phyloP scores from a whole-genome alignment of 2,329 filamentous ascomycete species.

The Cytospora mali region DNA sequence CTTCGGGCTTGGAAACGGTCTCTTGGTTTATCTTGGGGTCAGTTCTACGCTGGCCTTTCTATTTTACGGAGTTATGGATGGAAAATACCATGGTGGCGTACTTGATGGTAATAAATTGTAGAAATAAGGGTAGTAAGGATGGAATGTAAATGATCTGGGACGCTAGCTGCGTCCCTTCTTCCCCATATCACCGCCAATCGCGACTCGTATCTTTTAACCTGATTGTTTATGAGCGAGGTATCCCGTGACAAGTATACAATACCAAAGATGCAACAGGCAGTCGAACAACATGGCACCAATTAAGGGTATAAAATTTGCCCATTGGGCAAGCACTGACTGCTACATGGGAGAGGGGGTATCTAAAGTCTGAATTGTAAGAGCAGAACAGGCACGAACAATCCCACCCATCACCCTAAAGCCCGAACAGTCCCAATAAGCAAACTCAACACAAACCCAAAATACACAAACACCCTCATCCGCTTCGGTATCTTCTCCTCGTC shows the following conservation, averaged over 20 bases:
- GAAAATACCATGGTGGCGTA: conserved; percentile 26
- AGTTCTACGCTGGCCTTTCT: not conserved
- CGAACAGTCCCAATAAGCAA: conserved; percentile 72
- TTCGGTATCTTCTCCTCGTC: conserved; percentile 87
- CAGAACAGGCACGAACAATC: not conserved
- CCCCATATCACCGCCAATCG: not conserved
- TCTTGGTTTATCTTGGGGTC: not conserved
- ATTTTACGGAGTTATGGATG: conserved; percentile 10
- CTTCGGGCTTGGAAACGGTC: too few species aligned
- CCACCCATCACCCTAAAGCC: conserved; percentile 35
- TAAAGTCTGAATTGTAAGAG: not conserved
- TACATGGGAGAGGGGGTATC: not conserved
- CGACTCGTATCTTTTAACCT: not conserved
- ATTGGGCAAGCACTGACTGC: not conserved
- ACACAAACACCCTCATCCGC: conserved; percentile 82
- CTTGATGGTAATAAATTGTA: conserved; percentile 14
- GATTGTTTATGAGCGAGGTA: not conserved
- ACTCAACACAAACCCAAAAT: conserved; percentile 81
- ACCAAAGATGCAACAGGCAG: not conserved
- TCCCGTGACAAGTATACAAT: not conserved
- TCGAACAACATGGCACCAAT: not conserved
- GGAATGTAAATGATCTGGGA: conserved; percentile 5
- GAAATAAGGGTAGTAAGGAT: conserved; percentile 3
- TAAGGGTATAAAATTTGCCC: not conserved
- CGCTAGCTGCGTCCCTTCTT: not conserved